Conservation (phyloP, 306 rosid species). For the Cicer arietinum region DNA sequence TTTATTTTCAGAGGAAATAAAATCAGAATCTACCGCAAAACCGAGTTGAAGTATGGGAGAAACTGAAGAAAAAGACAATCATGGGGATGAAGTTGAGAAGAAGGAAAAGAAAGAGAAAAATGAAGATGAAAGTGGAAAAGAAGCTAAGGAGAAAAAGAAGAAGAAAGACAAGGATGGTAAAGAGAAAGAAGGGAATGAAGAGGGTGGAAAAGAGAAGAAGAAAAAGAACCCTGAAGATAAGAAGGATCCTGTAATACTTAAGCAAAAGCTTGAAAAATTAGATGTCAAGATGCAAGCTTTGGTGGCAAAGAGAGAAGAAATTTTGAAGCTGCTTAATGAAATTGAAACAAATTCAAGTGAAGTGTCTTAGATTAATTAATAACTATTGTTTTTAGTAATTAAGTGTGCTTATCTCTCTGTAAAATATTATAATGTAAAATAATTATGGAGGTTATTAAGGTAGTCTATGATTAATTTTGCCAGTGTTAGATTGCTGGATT, state of each 20-base stretch:
- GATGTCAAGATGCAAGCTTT: constrained; percentile 61
- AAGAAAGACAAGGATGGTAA: constrained; percentile 12
- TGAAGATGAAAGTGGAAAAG: no score
- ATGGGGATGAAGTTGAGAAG: constrained; percentile 31
- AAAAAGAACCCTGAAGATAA: constrained; percentile 65
- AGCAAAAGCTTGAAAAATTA: constrained; percentile 63
- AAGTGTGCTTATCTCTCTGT: not conserved
- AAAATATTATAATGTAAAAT: not conserved
- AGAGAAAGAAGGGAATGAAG: constrained; percentile 14
- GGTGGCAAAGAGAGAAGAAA: constrained; percentile 56
- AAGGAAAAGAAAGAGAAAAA: constrained; percentile 40
- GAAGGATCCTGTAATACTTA: constrained; percentile 60
- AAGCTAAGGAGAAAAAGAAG: no score
- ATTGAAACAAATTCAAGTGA: constrained; percentile 44
- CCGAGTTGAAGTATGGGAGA: constrained; percentile 50
- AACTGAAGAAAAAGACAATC: constrained; percentile 38
- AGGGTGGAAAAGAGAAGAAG: constrained; percentile 48
- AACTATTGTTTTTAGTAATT: not conserved
- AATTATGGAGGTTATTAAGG: not conserved
- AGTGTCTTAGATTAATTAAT: constrained; percentile 13
- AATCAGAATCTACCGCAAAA: constrained; percentile 4
- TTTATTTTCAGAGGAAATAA: constrained; percentile 42
- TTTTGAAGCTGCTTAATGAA: constrained; percentile 56
- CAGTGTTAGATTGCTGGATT: not conserved
- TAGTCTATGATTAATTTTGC: not conserved